Conservation (phyloP, 2,329 filamentous ascomycete species). For the Balansia obtecta region DNA sequence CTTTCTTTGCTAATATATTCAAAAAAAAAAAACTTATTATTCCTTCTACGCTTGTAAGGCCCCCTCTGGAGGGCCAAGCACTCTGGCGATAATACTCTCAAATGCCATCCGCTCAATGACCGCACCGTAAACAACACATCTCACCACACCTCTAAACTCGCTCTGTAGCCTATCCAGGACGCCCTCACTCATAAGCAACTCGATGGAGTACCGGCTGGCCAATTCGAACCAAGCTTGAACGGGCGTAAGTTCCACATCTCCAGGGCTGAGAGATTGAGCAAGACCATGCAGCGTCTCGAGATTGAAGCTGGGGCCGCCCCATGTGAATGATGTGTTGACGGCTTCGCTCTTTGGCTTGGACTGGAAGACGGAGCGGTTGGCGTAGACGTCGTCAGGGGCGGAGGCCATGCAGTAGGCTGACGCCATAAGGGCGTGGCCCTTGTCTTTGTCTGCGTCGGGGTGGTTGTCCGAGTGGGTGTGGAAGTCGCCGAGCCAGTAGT, state of each 20-base stretch:
- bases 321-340: conserved; percentile 15
- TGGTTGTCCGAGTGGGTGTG: conserved; percentile 18
- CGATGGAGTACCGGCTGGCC: conserved; percentile 26
- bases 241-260: conserved; percentile 31
- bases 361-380: conserved; percentile 9
- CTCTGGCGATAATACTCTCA: conserved; percentile 29
- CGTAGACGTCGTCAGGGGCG: conserved; percentile 24
- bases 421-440: conserved; percentile 33
- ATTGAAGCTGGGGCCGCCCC: conserved; percentile 27
- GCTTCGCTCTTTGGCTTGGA: not conserved
- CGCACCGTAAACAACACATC: conserved; percentile 36
- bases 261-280: conserved; percentile 30
- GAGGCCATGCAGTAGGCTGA: conserved; percentile 27
- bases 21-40: not conserved
- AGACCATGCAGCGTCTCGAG: conserved; percentile 32
- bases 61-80: conserved; percentile 19
- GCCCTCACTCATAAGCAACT: conserved; percentile 21
- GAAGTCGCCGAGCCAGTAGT: conserved; percentile 31
- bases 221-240: conserved; percentile 45
- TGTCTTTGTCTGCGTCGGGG: conserved; percentile 14
- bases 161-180: conserved; percentile 25
- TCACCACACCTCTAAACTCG: conserved; percentile 30
- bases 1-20: not conserved
- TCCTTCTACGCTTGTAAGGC: not conserved
- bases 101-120: conserved; percentile 33